Evolutionary conservation across 495 filamentous ascomycete species (phyloP).

Genomic region (Amphirosellinia nigrospora): DNA sequence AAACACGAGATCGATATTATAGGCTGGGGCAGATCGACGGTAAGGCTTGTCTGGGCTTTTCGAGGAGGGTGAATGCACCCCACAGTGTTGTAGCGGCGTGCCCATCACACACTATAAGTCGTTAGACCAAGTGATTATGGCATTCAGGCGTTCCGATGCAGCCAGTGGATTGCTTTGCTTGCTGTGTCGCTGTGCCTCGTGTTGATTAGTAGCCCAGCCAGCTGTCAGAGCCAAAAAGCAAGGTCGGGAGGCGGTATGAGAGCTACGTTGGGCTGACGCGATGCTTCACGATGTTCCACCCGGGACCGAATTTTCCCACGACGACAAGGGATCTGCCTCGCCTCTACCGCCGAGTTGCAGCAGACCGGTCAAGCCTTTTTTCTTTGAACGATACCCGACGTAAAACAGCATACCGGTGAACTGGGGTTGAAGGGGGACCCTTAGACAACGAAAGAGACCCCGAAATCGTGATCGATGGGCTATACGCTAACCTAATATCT

Average conservation of each 20-base stretch:
- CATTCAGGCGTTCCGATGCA: conserved; percentile 13
- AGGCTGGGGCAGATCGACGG: conserved; percentile 6
- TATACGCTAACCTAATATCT: neutral
- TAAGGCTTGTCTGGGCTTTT: conserved; percentile 8
- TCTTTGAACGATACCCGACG: neutral
- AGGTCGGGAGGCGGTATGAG: conserved; percentile 1
- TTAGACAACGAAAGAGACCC: neutral
- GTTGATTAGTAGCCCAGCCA: conserved; percentile 9
- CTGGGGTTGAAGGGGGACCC: neutral
- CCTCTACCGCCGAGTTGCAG: neutral
- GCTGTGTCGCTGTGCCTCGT: conserved; percentile 15
- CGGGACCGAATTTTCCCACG: conserved; percentile 8
- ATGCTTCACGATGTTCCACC: conserved; percentile 17
- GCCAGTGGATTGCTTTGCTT: conserved; percentile 16
- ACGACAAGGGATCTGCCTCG: neutral
- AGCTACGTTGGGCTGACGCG: conserved; percentile 5
- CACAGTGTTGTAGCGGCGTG: conserved; percentile 21
- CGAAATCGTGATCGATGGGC: neutral
- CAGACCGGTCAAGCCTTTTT: neutral
- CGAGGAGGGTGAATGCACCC: conserved; percentile 24
- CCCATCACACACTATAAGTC: conserved; percentile 15
- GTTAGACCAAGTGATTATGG: conserved; percentile 14
- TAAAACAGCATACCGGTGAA: neutral
- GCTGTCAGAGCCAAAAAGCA: conserved; percentile 10
- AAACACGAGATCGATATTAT: neutral